Conservation (phyloP, 257 asterid genomes). For the Apocynum venetum region DNA sequence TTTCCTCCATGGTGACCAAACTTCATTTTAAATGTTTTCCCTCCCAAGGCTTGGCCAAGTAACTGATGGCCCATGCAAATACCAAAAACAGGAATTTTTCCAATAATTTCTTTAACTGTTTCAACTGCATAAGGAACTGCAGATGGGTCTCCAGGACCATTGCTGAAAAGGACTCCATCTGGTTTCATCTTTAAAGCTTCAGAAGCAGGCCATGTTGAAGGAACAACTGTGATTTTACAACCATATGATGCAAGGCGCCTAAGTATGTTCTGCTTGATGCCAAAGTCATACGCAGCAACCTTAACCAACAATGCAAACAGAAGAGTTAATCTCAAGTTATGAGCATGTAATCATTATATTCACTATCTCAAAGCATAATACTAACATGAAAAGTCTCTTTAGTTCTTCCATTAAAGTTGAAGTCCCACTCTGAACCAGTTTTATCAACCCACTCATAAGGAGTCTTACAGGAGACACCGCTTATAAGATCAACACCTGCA, state of each 20-base stretch:
- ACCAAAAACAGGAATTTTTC: constrained; percentile 84
- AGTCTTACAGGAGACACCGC: constrained; percentile 74
- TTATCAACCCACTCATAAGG: constrained; percentile 79
- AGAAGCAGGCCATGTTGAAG: constrained; percentile 88
- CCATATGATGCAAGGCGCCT: constrained; percentile 89
- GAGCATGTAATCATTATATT: constrained; percentile 5
- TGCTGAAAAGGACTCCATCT: constrained; percentile 91
- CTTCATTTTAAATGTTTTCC: constrained; percentile 94
- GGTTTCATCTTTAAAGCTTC: constrained; percentile 86
- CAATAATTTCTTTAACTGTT: constrained; percentile 71
- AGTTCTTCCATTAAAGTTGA: constrained; percentile 44
- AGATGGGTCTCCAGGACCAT: constrained; percentile 98
- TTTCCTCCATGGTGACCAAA: constrained; percentile 98
- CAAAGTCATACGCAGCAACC: constrained; percentile 98
- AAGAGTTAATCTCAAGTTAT: constrained; percentile 11
- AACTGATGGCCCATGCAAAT: constrained; percentile 99
- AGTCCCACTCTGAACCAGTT: constrained; percentile 74
- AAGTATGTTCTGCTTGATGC: constrained; percentile 91
- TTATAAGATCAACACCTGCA: constrained; percentile 90
- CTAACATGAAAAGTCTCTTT: constrained; percentile 52
- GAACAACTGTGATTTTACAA: constrained; percentile 89
- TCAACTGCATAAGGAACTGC: constrained; percentile 97
- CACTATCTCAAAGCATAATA: constrained; percentile 11
- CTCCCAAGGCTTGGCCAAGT: constrained; percentile 98
- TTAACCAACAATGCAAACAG: constrained; percentile 26